These are phyloP conservation scores for Carex sylvatica DNA, from an alignment of 202 grass and related monocot genomes.

Conservation along the genomic window DNA sequence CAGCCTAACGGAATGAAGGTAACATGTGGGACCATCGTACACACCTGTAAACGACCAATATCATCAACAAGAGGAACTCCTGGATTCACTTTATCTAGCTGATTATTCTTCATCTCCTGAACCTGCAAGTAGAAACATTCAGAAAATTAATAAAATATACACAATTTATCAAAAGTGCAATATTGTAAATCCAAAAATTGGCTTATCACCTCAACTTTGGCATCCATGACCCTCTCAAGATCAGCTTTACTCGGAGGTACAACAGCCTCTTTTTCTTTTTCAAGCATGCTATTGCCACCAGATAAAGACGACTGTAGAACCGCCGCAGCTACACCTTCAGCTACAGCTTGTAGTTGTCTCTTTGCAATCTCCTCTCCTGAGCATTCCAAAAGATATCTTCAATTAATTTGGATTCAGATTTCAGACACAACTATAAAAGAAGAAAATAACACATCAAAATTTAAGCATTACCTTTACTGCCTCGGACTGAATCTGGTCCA, in stretches of 20 bases:
- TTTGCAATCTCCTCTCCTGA: conserved; percentile 64
- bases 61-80: conserved; percentile 53
- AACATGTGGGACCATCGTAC: not conserved
- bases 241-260: conserved; percentile 28
- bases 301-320: conserved; percentile 59
- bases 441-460: not conserved
- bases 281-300: conserved; percentile 39
- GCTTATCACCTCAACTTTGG: conserved; percentile 55
- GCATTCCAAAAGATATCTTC: conserved; percentile 28
- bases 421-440: not conserved
- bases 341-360: conserved; percentile 70
- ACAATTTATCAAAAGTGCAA: conserved; percentile 7
- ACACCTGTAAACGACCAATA: conserved; percentile 61
- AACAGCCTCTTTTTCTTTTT: conserved; percentile 36
- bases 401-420: conserved; percentile 3
- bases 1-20: not conserved
- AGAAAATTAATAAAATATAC: conserved; percentile 11
- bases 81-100: conserved; percentile 55
- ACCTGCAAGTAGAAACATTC: conserved; percentile 16
- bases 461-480: conserved; percentile 55
- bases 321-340: conserved; percentile 67
- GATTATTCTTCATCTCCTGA: conserved; percentile 47
- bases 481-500: conserved; percentile 37
- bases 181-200: not conserved
- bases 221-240: conserved; percentile 33